Evolutionary conservation across 371 early-diverging fungal genomes (phyloP).

Genomic region (Umbelopsis sp.): DNA sequence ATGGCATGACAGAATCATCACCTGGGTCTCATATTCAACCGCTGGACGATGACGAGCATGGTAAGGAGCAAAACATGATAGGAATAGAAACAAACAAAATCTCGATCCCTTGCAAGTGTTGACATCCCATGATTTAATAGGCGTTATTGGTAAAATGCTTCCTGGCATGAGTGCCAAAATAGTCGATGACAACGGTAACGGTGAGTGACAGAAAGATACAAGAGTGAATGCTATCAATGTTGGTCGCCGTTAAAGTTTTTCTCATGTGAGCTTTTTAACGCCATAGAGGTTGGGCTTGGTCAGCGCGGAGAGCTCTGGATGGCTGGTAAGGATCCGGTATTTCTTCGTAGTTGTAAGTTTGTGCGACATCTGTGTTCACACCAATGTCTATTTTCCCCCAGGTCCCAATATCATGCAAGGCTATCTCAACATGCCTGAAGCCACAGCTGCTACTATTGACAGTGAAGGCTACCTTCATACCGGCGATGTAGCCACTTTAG

Average conservation of each 20-base stretch:
- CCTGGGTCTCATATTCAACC: constrained; percentile 32
- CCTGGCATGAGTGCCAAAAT: constrained; percentile 73
- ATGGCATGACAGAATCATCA: constrained; percentile 71
- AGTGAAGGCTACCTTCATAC: constrained; percentile 74
- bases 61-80: constrained; percentile 15
- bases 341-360: constrained; percentile 24
- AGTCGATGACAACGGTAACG: constrained; percentile 61
- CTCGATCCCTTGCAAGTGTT: too few species aligned
- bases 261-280: neutral
- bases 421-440: constrained; percentile 68
- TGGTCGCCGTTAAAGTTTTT: neutral
- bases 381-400: neutral
- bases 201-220: constrained; percentile 24
- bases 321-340: constrained; percentile 82
- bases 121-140: constrained; percentile 32
- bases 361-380: neutral
- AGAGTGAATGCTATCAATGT: neutral
- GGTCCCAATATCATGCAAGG: constrained; percentile 53
- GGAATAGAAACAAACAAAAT: too few species aligned
- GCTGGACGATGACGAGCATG: constrained; percentile 18
- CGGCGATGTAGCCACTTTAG: constrained; percentile 80
- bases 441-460: constrained; percentile 67
- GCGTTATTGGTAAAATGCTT: constrained; percentile 70
- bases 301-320: constrained; percentile 76
- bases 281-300: constrained; percentile 52